Evolutionary conservation across 345 rosid genomes (phyloP), one percentile per base, ranked within the genome.

Genomic region (Noccaea caerulescens): DNA sequence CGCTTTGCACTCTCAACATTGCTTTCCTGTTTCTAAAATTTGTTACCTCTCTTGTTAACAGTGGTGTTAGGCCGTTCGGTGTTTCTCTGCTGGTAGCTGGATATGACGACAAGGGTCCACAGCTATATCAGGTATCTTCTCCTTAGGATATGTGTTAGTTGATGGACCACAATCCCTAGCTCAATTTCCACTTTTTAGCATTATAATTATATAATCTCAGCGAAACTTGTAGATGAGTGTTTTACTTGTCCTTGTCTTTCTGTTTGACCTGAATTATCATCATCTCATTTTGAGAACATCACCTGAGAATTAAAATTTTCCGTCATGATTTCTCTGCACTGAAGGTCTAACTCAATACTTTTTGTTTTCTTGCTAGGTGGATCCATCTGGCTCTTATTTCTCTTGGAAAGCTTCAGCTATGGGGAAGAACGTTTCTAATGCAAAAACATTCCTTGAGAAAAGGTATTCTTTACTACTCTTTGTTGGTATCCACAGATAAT

Each of bases 381-480:
- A 91, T 66, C 97, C 98, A 63, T 93, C 97, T 43, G 97, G 98
- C 73, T 93, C 98, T 14, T 93, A 93, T 79, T 93, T 93, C 84
- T 93, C 98, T 2, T 93, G 98, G 98, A 93, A 93, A 80, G 98
- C 98, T 54, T 93, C 96, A 12, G 97, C 97, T 50, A 90, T 93
- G 98, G 98, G 98, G 49, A 93, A 93, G 70, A 93, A 93, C 75
- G 96, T 93, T 33, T 90, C 96, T 5, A 93, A 93, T 80, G 97
- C 97, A 37, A 93, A 91, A 76, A 86, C 96, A 46, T 89, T 91
- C 79, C 96, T 93, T 60, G 97, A 93, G 81, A 93, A 93, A 84
- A 88, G 98, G 97, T 90, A 62, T 69, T 20, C 6, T 30, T 47
- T 30, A 36, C 30, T 10, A 46, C 42, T 25, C 6, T 14, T 47